Conservation (phyloP, 2,329 filamentous ascomycete species). For the Ceratocystis papillata region DNA sequence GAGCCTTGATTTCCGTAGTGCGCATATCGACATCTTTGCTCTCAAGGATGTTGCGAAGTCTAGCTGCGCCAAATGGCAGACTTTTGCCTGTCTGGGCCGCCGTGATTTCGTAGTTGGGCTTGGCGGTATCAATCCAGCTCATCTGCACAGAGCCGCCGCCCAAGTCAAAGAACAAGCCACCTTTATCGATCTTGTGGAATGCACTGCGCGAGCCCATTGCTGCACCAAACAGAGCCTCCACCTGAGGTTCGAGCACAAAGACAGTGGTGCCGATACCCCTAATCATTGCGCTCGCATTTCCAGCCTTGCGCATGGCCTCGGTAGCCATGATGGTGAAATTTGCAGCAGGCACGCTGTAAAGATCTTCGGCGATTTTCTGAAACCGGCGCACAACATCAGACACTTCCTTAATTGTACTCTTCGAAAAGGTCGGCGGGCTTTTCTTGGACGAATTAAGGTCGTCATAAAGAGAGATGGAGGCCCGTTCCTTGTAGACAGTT, state of each 20-base stretch:
- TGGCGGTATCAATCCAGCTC: conserved; percentile 48
- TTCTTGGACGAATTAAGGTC: conserved; percentile 47
- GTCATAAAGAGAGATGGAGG: conserved; percentile 77
- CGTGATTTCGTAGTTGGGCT: conserved; percentile 39
- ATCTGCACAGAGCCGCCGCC: conserved; percentile 62
- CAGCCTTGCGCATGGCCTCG: conserved; percentile 73
- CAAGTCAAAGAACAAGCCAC: conserved; percentile 68
- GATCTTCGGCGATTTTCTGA: conserved; percentile 53
- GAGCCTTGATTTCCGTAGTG: conserved; percentile 41
- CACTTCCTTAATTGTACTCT: conserved; percentile 53
- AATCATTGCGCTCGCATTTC: conserved; percentile 61
- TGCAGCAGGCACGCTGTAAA: conserved; percentile 50
- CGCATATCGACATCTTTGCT: conserved; percentile 34
- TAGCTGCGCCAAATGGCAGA: conserved; percentile 52
- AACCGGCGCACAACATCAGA: conserved; percentile 58
- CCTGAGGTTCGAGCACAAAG: conserved; percentile 61
- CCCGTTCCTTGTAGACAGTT: conserved; percentile 67
- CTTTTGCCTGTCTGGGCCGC: conserved; percentile 47
- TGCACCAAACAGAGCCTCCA: conserved; percentile 74
- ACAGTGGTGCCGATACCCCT: conserved; percentile 61
- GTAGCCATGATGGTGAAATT: conserved; percentile 73
- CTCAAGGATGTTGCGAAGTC: conserved; percentile 42
- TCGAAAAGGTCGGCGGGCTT: conserved; percentile 37
- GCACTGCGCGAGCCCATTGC: conserved; percentile 67
- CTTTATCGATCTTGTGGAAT: conserved; percentile 47